Base-by-base conservation (phyloP, 768 basidiomycete species). In the Leccinum boreale region DNA sequence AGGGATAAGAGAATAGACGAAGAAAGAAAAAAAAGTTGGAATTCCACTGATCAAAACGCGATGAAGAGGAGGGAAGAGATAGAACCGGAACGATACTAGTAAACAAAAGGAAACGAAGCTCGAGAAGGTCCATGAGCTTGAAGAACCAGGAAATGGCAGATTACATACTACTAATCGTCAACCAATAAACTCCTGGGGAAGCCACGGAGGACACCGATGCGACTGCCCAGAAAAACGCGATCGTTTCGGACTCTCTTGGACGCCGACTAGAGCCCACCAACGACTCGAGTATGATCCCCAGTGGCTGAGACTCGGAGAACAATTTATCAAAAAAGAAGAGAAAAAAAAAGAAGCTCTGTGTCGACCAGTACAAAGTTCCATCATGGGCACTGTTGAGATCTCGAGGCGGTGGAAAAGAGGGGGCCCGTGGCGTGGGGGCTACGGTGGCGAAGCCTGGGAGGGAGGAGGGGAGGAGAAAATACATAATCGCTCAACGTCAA, bases 401-500 rank as follows among this genome's bases (percentile, higher is more conserved):
- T 60, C 29, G 53, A 53, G 6, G 42, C 7, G 52, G 28, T 46
- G 33, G 42, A 44, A 19, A 44, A 44, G 19, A 21, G 19, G 42
- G 42, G 42, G 42, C 42, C 19, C 42, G 42, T 44, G 42, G 42
- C 42, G 42, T 44, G 42, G 42, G 42, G 42, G 5, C 42, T 44
- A 44, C 42, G 19, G 39, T 42, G 39, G 39, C 39, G 39, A 42
- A 42, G n/a, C 39, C 39, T 42, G 39, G n/a, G 39, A 42, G 39
- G 39, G 39, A 19, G n/a, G 39, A 42, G 42, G 9, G 19, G 19
- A 44, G 42, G 19, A 44, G 42, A 21, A 44, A 44, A 44, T 50
- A 52, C 56, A 52, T 58, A 46, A 62, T 35, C 31, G 7, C 28
- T 44, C 50, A 28, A 58, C 52, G 58, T 65, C 46, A 64, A 42